Evolutionary conservation across 257 asterid species (phyloP), one percentile per base, ranked within the genome.

Genomic region (Jaltomata sinuosa): DNA sequence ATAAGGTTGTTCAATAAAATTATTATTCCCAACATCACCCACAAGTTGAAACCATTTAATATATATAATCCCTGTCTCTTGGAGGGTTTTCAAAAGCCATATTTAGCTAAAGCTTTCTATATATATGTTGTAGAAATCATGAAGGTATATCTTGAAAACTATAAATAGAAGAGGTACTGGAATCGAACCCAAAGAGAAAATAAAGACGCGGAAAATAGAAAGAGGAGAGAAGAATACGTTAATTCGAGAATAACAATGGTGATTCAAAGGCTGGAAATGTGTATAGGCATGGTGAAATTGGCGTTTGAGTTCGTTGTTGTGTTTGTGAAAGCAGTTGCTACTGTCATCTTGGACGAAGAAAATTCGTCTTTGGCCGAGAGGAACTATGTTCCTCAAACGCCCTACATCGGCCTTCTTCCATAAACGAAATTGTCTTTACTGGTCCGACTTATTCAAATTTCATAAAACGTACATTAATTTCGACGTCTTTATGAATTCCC

Each of bases 391-490:
- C 40, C 87, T 87, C 83, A 89, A 6, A 85, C 79, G 29, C 90
- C 93, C 0, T 94, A 90, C 68, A 62, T 92, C 4, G 96, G 97
- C 49, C 81, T 94, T 91, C 90, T 94, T 68, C 89, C 93, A 25
- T 94, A 72, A 85, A 3, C 25, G n/a, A n/a, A n/a, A 29, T 16
- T 29, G 3, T 65, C 22, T 8, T 72, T 42, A 72, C 8, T 72
- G 21, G 1, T 40, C 6, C n/a, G 2, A 71, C 10, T 8, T 61
- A 29, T 62, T 52, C 15, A 4, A 1, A 19, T 47, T 32, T 3
- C 15, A 0, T 29, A 5, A 16, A n/a, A n/a, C n/a, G n/a, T n/a
- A n/a, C n/a, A n/a, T n/a, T n/a, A n/a, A 15, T 2, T n/a, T 31
- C 36, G 31, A 2, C 52, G 14, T 53, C 22, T 61, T 61, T n/a